phyloP scores from a whole-genome alignment of 2,329 filamentous ascomycete species.

The Fusarium burgessii region DNA sequence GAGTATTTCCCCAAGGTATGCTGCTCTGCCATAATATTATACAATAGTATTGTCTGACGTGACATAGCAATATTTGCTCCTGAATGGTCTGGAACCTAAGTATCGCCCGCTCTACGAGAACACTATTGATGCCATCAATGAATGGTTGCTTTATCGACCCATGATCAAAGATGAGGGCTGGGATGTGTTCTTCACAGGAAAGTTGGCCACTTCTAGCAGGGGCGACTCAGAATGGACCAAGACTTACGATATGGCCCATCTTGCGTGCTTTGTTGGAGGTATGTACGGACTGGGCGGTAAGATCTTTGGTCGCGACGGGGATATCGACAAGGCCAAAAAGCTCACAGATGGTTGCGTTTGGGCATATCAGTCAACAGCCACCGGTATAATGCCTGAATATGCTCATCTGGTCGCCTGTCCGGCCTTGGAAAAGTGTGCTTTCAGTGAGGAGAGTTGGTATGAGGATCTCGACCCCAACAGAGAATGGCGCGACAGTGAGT shows the following conservation, averaged over 20 bases:
- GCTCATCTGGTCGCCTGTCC: slow-evolving; percentile 61
- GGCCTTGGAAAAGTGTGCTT: slow-evolving; percentile 61
- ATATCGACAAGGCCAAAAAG: slow-evolving; percentile 72
- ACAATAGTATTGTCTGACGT: slow-evolving; percentile 34
- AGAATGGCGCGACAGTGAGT: slow-evolving; percentile 56
- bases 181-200: slow-evolving; percentile 81
- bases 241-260: slow-evolving; percentile 71
- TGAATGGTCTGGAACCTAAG: slow-evolving; percentile 79
- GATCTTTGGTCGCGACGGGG: slow-evolving; percentile 68
- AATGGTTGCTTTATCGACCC: slow-evolving; percentile 82
- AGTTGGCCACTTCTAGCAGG: slow-evolving; percentile 62
- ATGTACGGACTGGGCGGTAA: slow-evolving; percentile 76
- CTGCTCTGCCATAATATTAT: not conserved
- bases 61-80: slow-evolving; percentile 74
- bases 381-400: slow-evolving; percentile 75
- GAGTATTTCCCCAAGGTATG: slow-evolving; percentile 75
- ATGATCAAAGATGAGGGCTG: slow-evolving; percentile 74
- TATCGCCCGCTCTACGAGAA: slow-evolving; percentile 80
- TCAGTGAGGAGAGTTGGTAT: slow-evolving; percentile 63
- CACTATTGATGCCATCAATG: slow-evolving; percentile 74
- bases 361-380: slow-evolving; percentile 71
- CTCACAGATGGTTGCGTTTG: slow-evolving; percentile 78
- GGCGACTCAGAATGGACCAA: slow-evolving; percentile 55
- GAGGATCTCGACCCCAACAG: slow-evolving; percentile 61
- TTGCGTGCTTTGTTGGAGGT: slow-evolving; percentile 77